Evolutionary conservation across 2,329 filamentous ascomycete genomes (phyloP), one percentile per base, ranked within the genome.

Genomic region (Aspergillus amoenus): DNA sequence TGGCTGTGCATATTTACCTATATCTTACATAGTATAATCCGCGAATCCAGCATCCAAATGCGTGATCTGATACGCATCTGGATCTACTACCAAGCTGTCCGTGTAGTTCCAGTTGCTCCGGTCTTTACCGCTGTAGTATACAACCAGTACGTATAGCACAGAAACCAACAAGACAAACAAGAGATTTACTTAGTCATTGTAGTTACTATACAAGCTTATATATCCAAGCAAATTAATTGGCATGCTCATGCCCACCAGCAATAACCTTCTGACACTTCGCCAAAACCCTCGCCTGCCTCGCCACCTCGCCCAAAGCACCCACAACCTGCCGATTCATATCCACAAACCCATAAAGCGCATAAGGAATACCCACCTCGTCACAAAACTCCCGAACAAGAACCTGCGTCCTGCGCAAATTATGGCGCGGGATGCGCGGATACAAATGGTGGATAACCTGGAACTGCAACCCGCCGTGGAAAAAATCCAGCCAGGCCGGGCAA

Each of bases 371-470:
- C 0, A 90, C 89, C 22, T 94, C 91, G 45, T 84, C 78, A 66
- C 91, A 95, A 66, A 94, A 96, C 50, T 89, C 85, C 68, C 86
- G 82, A 9, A 95, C 90, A 24, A 93, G 77, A 65, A 82, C 84
- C 75, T 93, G 91, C 5, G 87, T 82, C 61, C 77, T 77, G 32
- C 91, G 85, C 53, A 95, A 81, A 71, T 95, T 95, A 71, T 95
- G 91, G 22, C 91, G 80, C 7, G 91, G 91, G 55, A 95, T 84
- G 3, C 91, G 83, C 1, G 91, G 91, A 67, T 87, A 95, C 37
- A 95, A 75, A 71, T 95, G 91, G 68, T 95, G 91, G 43, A 95
- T 86, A 2, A 87, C 90, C 75, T 96, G 91, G 74, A 95, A 95
- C 73, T 95, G 91, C 58, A 96, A 77, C 2, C 91, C 91, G 17